These are phyloP conservation scores for Yarrowia osloensis DNA, from an alignment of 805 yeast species.

Conservation along the genomic window DNA sequence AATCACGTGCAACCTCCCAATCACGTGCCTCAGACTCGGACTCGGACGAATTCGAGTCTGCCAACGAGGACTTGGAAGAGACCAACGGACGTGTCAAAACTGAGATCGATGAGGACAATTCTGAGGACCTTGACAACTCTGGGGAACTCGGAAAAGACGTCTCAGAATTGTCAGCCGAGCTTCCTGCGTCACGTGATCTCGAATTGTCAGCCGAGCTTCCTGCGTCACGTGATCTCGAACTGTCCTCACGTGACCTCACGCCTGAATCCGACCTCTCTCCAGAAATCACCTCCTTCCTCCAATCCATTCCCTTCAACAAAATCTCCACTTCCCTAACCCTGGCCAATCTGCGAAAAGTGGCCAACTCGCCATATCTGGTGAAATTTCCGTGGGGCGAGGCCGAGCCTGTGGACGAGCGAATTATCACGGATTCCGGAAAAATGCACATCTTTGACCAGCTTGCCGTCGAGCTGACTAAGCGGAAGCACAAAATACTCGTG, in stretches of 20 bases:
- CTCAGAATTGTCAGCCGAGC: no score
- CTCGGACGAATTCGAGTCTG: background rate
- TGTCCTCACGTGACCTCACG: background rate
- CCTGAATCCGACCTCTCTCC: background rate
- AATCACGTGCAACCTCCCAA: background rate
- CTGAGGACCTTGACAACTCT: no score
- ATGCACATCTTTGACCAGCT: constrained; percentile 68
- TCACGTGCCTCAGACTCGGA: background rate
- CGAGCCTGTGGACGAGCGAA: constrained; percentile 45
- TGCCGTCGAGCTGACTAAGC: constrained; percentile 50
- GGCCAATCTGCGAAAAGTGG: background rate
- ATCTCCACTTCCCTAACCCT: background rate
- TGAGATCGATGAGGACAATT: no score
- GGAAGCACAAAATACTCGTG: constrained; percentile 70
- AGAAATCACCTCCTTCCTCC: background rate
- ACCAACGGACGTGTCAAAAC: background rate
- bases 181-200: no score
- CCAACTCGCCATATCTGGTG: constrained; percentile 77
- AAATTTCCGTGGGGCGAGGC: constrained; percentile 72
- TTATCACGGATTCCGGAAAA: constrained; percentile 69
- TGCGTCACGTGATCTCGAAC: no score
- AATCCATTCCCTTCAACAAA: background rate
- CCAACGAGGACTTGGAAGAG: background rate
- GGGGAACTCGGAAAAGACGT: no score
- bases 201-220: no score